Evolutionary conservation across 2,329 filamentous ascomycete genomes (phyloP), one percentile per base, ranked within the genome.

Genomic region (Atkinsonella hypoxylon): DNA sequence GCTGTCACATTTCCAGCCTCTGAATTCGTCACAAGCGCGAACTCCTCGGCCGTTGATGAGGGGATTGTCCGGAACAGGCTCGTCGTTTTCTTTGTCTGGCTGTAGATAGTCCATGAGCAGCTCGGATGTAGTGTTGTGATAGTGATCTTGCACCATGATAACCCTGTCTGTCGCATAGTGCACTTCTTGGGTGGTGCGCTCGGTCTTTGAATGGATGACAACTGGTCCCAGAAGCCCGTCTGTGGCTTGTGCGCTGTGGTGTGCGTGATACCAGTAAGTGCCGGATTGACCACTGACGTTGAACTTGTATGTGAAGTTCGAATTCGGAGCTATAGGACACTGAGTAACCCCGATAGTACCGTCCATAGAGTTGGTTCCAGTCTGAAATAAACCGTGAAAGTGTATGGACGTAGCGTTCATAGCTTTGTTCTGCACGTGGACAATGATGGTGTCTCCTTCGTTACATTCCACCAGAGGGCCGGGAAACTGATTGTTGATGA

Each of bases 371-470:
- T 81, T 87, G 0, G 84, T 86, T 11, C 83, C 84, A 56, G 87
- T 87, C 61, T 89, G 85, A 60, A 81, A 88, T 55, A 91, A 74
- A 15, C 87, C 87, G 57, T 91, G 87, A 63, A 86, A 90, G 61
- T 91, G 87, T 5, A 90, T 71, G 38, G 75, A 78, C 9, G 83
- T 84, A 12, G 75, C 77, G 56, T 89, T 85, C 12, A 71, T 69
- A 0, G 85, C 78, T 20, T 76, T 72, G 58, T 91, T 91, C 56
- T 79, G 69, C 47, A 89, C 72, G 32, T 86, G 79, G 42, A 89
- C 78, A 3, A 87, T 64, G 9, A 93, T 64, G 1, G 76, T 79
- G 58, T 93, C 87, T 18, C 84, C 85, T 55, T 86, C 81, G 56
- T 86, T 87, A 54, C 81, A 79, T 55, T 87, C 79, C 44, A 93